Conservation (phyloP, 345 rosid species). For the Arabis hirsuta region DNA sequence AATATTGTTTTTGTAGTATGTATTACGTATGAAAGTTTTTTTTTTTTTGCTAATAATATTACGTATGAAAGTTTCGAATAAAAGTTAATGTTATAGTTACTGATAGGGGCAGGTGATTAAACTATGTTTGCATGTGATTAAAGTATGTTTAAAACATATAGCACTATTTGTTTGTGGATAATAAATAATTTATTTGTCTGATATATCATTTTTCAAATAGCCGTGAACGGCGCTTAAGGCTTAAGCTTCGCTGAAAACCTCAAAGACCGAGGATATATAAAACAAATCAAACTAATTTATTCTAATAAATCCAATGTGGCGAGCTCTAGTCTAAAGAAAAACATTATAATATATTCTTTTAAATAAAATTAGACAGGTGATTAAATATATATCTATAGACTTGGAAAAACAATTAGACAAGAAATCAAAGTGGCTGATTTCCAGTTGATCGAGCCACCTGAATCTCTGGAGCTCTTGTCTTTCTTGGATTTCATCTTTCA, state of each 20-base stretch:
- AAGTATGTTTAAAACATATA: background rate
- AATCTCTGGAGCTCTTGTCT: slow-evolving; percentile 43
- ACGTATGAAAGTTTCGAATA: background rate
- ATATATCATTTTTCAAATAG: slow-evolving; percentile 30
- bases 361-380: background rate
- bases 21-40: background rate
- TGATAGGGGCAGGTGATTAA: background rate
- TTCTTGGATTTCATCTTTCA: slow-evolving; percentile 28
- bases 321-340: slow-evolving; percentile 17
- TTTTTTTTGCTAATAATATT: no score
- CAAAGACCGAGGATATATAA: slow-evolving; percentile 46
- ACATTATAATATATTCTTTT: slow-evolving; percentile 1
- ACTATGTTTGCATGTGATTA: background rate
- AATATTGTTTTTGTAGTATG: background rate
- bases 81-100: background rate
- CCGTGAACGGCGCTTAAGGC: slow-evolving; percentile 49
- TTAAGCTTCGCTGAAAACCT: slow-evolving; percentile 45
- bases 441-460: slow-evolving; percentile 41
- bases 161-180: slow-evolving; percentile 25
- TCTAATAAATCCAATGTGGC: slow-evolving; percentile 27
- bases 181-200: slow-evolving; percentile 25
- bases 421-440: slow-evolving; percentile 42
- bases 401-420: slow-evolving; percentile 25
- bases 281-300: slow-evolving; percentile 14
- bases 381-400: slow-evolving; percentile 21